These are phyloP conservation scores for Apium graveolens DNA, from an alignment of 129 eudicot genomes.

Conservation along the genomic window DNA sequence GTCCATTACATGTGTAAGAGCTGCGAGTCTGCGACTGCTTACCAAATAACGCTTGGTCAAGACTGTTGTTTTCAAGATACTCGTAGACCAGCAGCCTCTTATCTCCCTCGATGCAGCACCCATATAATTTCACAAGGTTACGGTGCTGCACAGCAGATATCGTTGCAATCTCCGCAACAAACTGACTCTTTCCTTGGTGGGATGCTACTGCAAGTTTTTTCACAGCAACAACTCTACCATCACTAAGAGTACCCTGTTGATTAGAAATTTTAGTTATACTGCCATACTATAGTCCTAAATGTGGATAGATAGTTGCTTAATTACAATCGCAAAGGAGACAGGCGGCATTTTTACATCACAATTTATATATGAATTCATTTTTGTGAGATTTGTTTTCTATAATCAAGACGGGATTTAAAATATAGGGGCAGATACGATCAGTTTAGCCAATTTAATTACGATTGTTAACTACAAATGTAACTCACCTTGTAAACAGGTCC, in stretches of 20 bases:
- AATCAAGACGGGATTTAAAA: background rate
- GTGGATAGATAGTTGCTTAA: too few relatives aligned
- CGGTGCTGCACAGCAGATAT: conserved; percentile 58
- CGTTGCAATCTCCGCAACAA: conserved; percentile 53
- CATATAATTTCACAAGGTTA: conserved; percentile 45
- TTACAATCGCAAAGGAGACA: too few relatives aligned
- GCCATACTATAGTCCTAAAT: background rate
- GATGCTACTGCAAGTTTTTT: conserved; percentile 58
- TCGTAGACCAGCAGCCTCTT: conserved; percentile 44
- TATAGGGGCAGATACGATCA: background rate
- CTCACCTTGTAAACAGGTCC: conserved; percentile 24
- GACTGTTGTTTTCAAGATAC: conserved; percentile 75
- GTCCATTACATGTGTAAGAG: background rate
- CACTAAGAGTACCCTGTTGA: conserved; percentile 50
- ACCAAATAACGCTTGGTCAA: conserved; percentile 79
- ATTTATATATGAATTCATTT: background rate
- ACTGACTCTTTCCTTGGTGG: conserved; percentile 51
- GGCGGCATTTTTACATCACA: background rate
- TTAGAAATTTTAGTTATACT: background rate
- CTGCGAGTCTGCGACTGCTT: background rate
- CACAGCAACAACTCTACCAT: conserved; percentile 59
- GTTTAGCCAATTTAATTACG: background rate
- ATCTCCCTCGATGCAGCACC: conserved; percentile 48
- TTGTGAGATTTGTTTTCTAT: background rate
- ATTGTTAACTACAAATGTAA: background rate